These are phyloP conservation scores for Limnanthes douglasii DNA, from an alignment of 345 rosid species.

Conservation along the genomic window DNA sequence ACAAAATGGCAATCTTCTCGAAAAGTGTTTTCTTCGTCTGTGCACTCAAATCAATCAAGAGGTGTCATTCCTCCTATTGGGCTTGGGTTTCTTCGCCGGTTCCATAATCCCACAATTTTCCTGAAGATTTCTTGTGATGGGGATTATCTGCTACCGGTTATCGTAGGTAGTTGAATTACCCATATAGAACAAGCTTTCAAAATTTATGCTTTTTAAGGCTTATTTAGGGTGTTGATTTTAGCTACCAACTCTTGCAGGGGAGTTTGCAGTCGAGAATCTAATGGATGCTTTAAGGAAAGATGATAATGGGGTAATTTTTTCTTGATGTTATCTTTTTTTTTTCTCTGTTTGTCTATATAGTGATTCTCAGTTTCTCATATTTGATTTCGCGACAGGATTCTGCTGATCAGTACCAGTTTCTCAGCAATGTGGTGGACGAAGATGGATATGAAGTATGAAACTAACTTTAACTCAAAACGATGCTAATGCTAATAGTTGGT, in stretches of 20 bases:
- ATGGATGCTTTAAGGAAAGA: constrained; percentile 22
- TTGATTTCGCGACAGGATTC: constrained; percentile 26
- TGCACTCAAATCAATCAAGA: constrained; percentile 12
- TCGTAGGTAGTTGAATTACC: constrained; percentile 62
- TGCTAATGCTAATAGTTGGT: too few relatives aligned
- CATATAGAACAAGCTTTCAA: not conserved
- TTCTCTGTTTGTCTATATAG: not conserved
- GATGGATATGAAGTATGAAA: constrained; percentile 70
- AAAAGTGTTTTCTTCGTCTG: constrained; percentile 4
- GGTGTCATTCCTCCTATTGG: constrained; percentile 25
- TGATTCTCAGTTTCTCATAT: not conserved
- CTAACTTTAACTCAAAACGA: too few relatives aligned
- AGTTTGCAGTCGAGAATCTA: constrained; percentile 56
- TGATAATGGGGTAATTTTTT: constrained; percentile 26
- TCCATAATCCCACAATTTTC: constrained; percentile 70
- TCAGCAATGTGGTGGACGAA: constrained; percentile 34
- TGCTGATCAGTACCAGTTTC: constrained; percentile 66
- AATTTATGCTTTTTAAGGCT: not conserved
- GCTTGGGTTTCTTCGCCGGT: constrained; percentile 39
- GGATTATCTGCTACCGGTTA: constrained; percentile 66
- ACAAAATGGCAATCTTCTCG: constrained; percentile 12
- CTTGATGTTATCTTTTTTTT: not conserved
- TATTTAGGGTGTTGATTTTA: constrained; percentile 6
- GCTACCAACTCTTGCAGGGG: constrained; percentile 29
- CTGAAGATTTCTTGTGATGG: constrained; percentile 81